Evolutionary conservation across 2,329 filamentous ascomycete genomes (phyloP).

Genomic region (Paramyrothecium roridum): DNA sequence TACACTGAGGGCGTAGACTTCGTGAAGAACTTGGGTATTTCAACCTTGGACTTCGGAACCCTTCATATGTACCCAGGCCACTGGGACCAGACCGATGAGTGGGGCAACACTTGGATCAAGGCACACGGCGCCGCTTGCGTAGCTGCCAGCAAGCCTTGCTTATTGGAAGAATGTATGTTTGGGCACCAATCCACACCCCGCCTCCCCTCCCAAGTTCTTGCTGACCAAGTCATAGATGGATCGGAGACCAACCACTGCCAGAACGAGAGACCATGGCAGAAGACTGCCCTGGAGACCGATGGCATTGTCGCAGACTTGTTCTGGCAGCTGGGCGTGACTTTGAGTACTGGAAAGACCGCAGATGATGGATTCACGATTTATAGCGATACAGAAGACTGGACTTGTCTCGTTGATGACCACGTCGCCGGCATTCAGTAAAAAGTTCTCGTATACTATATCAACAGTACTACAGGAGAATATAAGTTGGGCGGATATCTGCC

Average conservation of each 20-base stretch:
- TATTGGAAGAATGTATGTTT: slow-evolving; percentile 28
- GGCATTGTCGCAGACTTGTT: slow-evolving; percentile 32
- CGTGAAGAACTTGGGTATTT: slow-evolving; percentile 45
- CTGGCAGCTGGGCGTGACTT: slow-evolving; percentile 36
- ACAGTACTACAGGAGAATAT: too few relatives aligned
- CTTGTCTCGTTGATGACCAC: slow-evolving; percentile 41
- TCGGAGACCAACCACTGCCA: slow-evolving; percentile 17
- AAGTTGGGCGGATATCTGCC: too few relatives aligned
- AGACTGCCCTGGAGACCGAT: slow-evolving; percentile 20
- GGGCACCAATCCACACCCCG: neutral
- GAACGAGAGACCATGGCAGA: slow-evolving; percentile 47
- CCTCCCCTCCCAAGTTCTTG: too few relatives aligned
- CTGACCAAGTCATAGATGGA: slow-evolving; percentile 12
- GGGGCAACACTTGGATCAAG: slow-evolving; percentile 11
- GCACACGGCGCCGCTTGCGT: slow-evolving; percentile 21
- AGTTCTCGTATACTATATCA: too few relatives aligned
- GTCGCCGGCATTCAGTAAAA: slow-evolving; percentile 16
- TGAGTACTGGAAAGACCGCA: slow-evolving; percentile 35
- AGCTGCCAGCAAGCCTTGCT: slow-evolving; percentile 23
- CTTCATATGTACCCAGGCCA: slow-evolving; percentile 24
- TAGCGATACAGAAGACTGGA: slow-evolving; percentile 34
- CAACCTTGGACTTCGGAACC: slow-evolving; percentile 45
- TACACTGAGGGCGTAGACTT: slow-evolving; percentile 50
- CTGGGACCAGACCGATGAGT: slow-evolving; percentile 13
- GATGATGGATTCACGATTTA: slow-evolving; percentile 43